Percentiles rank a stretch among this genome's conserved stretches.
These are phyloP conservation scores for Aspergillus campestris DNA, from an alignment of 495 filamentous ascomycete genomes.

Conservation along the genomic window DNA sequence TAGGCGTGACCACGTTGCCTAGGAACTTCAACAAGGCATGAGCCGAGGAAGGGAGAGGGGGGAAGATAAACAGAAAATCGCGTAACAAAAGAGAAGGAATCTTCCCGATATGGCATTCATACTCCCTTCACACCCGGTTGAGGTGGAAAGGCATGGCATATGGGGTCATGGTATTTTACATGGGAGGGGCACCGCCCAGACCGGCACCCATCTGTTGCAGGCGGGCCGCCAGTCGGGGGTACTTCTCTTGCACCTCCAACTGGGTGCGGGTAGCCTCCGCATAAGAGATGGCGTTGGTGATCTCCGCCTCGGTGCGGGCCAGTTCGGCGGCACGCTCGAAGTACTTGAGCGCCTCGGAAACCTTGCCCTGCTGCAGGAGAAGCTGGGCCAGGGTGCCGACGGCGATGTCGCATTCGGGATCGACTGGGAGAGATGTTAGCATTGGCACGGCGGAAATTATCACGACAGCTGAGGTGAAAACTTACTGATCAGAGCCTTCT, in stretches of 20 bases:
- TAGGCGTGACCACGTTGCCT: no score
- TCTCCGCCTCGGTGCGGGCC: constrained; percentile 89
- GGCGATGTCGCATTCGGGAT: constrained; percentile 97
- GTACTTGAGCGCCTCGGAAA: constrained; percentile 89
- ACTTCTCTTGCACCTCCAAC: constrained; percentile 95
- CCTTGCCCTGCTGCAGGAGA: constrained; percentile 96
- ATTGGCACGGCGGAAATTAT: not conserved
- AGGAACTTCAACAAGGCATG: constrained; percentile 1
- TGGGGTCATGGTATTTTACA: constrained; percentile 20
- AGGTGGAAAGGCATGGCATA: no score
- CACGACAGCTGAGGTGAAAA: constrained; percentile 3
- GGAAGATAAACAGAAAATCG: constrained; percentile 12
- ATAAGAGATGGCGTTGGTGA: constrained; percentile 93
- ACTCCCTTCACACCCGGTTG: no score
- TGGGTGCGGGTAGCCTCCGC: constrained; percentile 96
- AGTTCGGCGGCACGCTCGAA: constrained; percentile 95
- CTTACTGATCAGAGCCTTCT: constrained; percentile 96
- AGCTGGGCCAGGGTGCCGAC: constrained; percentile 99
- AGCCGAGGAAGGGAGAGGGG: constrained; percentile 2
- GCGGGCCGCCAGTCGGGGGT: constrained; percentile 82
- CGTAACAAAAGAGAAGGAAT: no score
- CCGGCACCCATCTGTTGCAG: constrained; percentile 65
- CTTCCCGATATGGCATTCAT: no score
- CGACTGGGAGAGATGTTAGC: constrained; percentile 53
- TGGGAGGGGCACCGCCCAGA: constrained; percentile 24